Base-by-base conservation (phyloP, 202 grass and related monocot genomes). In the Zoysia matrella region DNA sequence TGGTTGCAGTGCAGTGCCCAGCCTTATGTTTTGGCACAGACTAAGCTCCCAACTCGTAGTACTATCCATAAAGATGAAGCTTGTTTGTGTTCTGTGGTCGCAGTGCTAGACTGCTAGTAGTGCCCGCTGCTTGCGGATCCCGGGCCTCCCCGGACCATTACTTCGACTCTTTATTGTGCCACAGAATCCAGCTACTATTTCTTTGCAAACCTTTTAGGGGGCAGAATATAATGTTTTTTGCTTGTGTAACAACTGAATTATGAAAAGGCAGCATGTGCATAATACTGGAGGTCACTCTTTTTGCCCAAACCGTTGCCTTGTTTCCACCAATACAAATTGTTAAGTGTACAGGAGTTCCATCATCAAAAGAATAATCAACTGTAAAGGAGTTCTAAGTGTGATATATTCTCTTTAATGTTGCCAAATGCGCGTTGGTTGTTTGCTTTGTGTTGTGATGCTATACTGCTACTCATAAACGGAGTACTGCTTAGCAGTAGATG, bases 121-220 rank as follows among this genome's bases (percentile, higher is more conserved):
- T 47, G 64, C 54, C 56, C 81, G 72, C 82, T 72, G 77, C 67
- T 76, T 49, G 73, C 87, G 82, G 78, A 77, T 82, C 79, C 63
- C 22, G 79, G 68, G 61, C 61, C 11, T 69, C 64, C 8, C 63
- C 78, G 83, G 84, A 6, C 51, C 74, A 87, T 86, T 86, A 52
- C 79, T 79, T 44, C 11, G 44, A 61, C n/a, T 69, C 42, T 82
- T 90, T 90, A 74, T 83, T 69, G 56, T 78, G 46, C 43, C 8
- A 61, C 68, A 49, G 18, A 53, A 68, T 69, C 60, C 49, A 69
- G 60, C 48, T 41, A 42, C 69, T 87, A 30, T 30, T 63, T 53
- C 71, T 56, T 63, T 47, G 47, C 73, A 65, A 62, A 10, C 65
- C 79, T 66, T 87, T 75, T 49, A 62, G 65, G 57, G 36, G 15